These are phyloP conservation scores for Nidularia pulvinata DNA, from an alignment of 768 basidiomycete genomes.

Conservation along the genomic window DNA sequence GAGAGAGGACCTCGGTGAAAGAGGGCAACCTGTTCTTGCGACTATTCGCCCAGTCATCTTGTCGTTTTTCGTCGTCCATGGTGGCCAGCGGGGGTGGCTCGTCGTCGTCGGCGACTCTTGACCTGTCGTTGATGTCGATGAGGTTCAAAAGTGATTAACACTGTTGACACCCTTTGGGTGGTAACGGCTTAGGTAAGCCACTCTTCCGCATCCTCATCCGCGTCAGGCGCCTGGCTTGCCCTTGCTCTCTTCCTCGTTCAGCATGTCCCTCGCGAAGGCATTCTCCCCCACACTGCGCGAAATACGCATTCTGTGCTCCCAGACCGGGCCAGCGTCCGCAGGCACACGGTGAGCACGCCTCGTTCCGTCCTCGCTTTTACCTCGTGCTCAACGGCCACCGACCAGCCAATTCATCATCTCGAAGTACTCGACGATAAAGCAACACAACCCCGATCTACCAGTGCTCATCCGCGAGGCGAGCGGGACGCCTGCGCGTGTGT, in stretches of 20 bases:
- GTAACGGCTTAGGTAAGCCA: slow-evolving; percentile 33
- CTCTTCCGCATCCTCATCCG: slow-evolving; percentile 5
- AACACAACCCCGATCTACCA: slow-evolving; percentile 86
- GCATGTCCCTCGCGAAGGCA: slow-evolving; percentile 70
- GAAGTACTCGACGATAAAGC: slow-evolving; percentile 74
- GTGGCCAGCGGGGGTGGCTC: slow-evolving; percentile 7
- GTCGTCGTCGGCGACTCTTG: slow-evolving; percentile 7
- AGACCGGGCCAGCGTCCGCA: slow-evolving; percentile 72
- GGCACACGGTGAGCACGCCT: slow-evolving; percentile 64
- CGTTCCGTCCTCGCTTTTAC: neutral
- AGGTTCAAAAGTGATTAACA: slow-evolving; percentile 19
- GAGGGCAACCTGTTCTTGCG: slow-evolving; percentile 82
- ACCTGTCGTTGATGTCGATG: slow-evolving; percentile 16
- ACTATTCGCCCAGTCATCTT: slow-evolving; percentile 72
- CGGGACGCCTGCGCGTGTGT: slow-evolving; percentile 79
- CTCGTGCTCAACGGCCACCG: slow-evolving; percentile 1
- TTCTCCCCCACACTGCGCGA: slow-evolving; percentile 81
- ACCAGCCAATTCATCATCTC: slow-evolving; percentile 80
- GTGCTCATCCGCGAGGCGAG: slow-evolving; percentile 79
- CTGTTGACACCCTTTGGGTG: slow-evolving; percentile 27
- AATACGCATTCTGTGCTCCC: slow-evolving; percentile 79
- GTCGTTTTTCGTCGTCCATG: slow-evolving; percentile 52
- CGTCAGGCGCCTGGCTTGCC: slow-evolving; percentile 5
- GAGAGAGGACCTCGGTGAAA: slow-evolving; percentile 87
- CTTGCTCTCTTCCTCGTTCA: slow-evolving; percentile 8